Percentiles rank a stretch among this genome's conserved stretches.
Evolutionary conservation across 768 basidiomycete genomes (phyloP).

Genomic region (Heimioporus sp.): DNA sequence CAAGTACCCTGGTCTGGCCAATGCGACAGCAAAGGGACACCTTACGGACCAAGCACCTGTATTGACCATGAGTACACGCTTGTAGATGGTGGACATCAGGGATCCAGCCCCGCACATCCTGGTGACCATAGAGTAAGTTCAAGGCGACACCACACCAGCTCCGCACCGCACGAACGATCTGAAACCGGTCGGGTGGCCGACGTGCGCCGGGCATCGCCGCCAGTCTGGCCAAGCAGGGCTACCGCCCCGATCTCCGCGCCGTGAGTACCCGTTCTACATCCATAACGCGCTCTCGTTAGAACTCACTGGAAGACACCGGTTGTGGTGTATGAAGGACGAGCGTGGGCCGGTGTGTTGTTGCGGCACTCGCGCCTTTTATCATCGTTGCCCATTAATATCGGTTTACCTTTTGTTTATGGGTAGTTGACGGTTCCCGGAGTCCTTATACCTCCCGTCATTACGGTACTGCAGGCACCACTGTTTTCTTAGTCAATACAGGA

Average conservation of each 20-base stretch:
- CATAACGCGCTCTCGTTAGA: too few relatives aligned
- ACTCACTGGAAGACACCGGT: conserved; percentile 64
- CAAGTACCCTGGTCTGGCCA: conserved; percentile 89
- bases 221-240: conserved; percentile 58
- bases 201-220: conserved; percentile 67
- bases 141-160: conserved; percentile 55
- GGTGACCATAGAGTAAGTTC: conserved; percentile 63
- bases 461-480: too few relatives aligned
- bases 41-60: not conserved
- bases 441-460: too few relatives aligned
- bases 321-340: conserved; percentile 77
- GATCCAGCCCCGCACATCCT: conserved; percentile 55
- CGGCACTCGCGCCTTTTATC: too few relatives aligned
- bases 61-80: not conserved
- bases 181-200: conserved; percentile 68
- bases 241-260: conserved; percentile 74
- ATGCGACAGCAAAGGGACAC: conserved; percentile 58
- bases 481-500: too few relatives aligned
- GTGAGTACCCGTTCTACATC: conserved; percentile 46
- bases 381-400: too few relatives aligned
- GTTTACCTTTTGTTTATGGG: too few relatives aligned
- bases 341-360: too few relatives aligned
- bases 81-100: conserved; percentile 63
- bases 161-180: conserved; percentile 52
- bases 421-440: too few relatives aligned